Evolutionary conservation across 495 filamentous ascomycete species (phyloP).

Genomic region (Lasiosphaeris hirsuta): DNA sequence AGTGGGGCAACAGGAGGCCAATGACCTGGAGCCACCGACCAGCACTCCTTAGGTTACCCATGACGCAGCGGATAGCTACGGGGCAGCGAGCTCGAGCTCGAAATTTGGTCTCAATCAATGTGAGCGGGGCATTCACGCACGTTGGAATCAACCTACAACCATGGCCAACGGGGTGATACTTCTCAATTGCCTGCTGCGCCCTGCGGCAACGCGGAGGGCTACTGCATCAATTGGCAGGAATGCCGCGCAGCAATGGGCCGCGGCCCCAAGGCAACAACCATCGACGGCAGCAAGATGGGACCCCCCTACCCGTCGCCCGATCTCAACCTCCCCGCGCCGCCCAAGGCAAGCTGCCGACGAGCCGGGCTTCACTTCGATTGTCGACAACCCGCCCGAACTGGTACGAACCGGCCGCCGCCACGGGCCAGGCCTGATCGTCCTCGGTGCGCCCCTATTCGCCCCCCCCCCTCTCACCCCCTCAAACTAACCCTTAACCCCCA

Average conservation of each 20-base stretch:
- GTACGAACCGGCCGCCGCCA: constrained; percentile 70
- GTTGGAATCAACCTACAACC: neutral
- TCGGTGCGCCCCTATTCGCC: constrained; percentile 50
- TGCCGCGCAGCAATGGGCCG: neutral
- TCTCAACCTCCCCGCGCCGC: constrained; percentile 28
- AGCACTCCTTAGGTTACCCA: too few species aligned
- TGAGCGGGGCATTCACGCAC: neutral
- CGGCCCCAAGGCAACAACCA: neutral
- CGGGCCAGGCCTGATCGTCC: constrained; percentile 75
- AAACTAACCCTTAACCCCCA: constrained; percentile 28
- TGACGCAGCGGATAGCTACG: constrained; percentile 9
- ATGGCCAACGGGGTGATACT: constrained; percentile 12
- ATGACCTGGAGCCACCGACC: constrained; percentile 1
- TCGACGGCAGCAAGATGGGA: neutral
- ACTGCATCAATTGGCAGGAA: neutral
- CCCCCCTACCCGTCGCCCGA: too few species aligned
- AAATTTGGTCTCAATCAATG: neutral
- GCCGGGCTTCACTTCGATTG: constrained; percentile 70
- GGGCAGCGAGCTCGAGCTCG: too few species aligned
- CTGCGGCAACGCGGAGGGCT: neutral
- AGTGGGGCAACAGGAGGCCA: constrained; percentile 15
- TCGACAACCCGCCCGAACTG: constrained; percentile 78
- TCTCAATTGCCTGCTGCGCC: constrained; percentile 16
- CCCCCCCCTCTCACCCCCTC: neutral
- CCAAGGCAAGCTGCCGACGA: constrained; percentile 55